These are phyloP conservation scores for Alliaria petiolata DNA, from an alignment of 345 rosid species.

Conservation along the genomic window DNA sequence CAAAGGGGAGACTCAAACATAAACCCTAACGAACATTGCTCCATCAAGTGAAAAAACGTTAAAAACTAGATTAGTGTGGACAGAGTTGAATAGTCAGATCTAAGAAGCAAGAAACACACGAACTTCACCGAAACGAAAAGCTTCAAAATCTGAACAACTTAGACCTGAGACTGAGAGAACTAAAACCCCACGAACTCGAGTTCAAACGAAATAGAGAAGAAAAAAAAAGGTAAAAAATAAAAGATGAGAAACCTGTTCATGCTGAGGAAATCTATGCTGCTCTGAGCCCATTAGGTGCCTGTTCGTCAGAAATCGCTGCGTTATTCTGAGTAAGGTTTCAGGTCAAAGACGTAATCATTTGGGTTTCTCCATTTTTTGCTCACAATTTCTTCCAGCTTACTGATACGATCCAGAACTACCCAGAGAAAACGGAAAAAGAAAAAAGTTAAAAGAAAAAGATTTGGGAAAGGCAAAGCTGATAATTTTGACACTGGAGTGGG, in stretches of 20 bases:
- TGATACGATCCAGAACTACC: conserved; percentile 25
- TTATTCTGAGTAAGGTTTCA: conserved; percentile 7
- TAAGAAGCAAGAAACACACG: not conserved
- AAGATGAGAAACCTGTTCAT: conserved; percentile 49
- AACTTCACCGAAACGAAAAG: not conserved
- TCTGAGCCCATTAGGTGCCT: conserved; percentile 35
- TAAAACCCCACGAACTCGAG: not conserved
- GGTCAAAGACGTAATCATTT: not conserved
- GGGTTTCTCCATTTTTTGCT: not conserved
- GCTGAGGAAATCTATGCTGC: conserved; percentile 71
- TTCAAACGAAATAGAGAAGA: not conserved
- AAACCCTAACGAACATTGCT: conserved; percentile 12
- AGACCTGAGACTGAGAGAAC: not conserved
- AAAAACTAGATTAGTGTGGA: conserved; percentile 7
- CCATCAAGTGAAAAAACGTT: not conserved
- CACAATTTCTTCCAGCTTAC: conserved; percentile 15
- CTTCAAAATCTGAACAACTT: not conserved
- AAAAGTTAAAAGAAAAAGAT: not conserved
- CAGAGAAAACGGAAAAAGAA: not conserved
- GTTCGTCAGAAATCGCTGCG: conserved; percentile 14
- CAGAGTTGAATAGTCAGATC: conserved; percentile 22
- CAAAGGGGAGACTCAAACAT: not conserved
- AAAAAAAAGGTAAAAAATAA: conserved; percentile 3
- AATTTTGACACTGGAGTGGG: not conserved
- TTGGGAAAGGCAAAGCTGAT: conserved; percentile 19